These are phyloP conservation scores for Acacia melanoxylon DNA, from an alignment of 306 rosid species.

Conservation along the genomic window DNA sequence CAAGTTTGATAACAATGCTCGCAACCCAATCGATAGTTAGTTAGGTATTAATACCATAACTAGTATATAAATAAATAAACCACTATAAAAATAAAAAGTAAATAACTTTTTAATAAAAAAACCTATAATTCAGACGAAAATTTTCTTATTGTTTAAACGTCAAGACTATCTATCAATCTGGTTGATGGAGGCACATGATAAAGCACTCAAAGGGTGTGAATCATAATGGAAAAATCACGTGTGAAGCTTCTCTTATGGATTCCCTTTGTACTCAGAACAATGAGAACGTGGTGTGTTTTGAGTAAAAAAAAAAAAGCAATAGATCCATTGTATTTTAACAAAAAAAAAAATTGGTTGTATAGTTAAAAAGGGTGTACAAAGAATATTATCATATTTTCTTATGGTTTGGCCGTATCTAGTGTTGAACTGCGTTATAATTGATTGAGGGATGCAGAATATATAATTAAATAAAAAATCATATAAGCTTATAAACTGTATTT, in stretches of 20 bases:
- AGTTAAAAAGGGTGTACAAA: not conserved
- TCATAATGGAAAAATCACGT: constrained; percentile 32
- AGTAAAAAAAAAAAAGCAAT: not conserved
- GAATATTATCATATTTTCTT: not conserved
- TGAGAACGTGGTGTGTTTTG: not conserved
- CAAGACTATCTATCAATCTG: not conserved
- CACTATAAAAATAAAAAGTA: no score
- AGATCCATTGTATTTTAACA: not conserved
- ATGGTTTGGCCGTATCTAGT: not conserved
- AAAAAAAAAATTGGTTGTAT: not conserved
- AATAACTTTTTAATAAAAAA: no score
- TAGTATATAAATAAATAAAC: no score
- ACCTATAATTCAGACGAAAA: no score
- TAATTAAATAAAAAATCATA: no score
- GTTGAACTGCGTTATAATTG: not conserved
- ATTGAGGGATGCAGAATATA: not conserved
- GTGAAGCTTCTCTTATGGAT: not conserved
- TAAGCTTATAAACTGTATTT: no score
- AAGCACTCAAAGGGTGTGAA: not conserved
- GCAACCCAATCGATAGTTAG: no score
- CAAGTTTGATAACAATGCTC: no score
- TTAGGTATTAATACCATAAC: no score
- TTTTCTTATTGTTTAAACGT: not conserved
- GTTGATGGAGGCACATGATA: not conserved
- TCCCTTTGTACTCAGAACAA: not conserved